Base-by-base conservation (phyloP, 177 flowering plant species). In the Vitis hybrid region DNA sequence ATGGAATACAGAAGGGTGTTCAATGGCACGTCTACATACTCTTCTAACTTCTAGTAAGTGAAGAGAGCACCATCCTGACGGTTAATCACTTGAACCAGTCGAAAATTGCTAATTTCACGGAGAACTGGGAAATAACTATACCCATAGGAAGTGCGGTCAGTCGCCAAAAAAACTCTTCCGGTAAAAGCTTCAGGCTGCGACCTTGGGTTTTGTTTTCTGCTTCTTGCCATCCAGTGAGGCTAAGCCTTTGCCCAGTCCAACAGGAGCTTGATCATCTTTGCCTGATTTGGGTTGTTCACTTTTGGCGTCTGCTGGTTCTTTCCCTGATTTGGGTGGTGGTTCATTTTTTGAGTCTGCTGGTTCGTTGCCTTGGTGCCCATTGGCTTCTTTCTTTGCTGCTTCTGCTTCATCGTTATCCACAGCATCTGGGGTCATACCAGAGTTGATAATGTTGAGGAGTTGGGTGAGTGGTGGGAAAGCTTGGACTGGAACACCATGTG, bases 191-290 rank as follows among this genome's bases (percentile, higher is more conserved):
- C 77, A 81, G 22, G 73, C 63, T 14, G 76, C 63, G 19, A 16
- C 77, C 69, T 84, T 84, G 2, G 70, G 20, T 84, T 86, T 88
- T 19, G 74, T 2, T 73, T 92, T 92, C 79, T 78, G 89, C 79
- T 88, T 92, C 81, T 89, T 90, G 26, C 85, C 54, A 61, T 89
- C 90, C 73, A 89, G 76, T 10, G 89, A 79, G 56, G 78, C 74
- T 53, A 92, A 79, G 50, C 97, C 93, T 50, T 82, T 58, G 19
- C 97, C 97, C 57, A 94, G 76, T 59, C 98, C 97, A 53, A 77
- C 93, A 5, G 98, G 98, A 22, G 87, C 79, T 61, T 72, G 78
- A 52, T 63, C 81, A 61, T 69, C 84, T 59, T 75, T 71, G 13
- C 10, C 78, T 11, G 66, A 58, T 6, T 67, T 48, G 19, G 79